phyloP scores from a whole-genome alignment of 495 filamentous ascomycete genomes.

The Penicillium cataractarum region DNA sequence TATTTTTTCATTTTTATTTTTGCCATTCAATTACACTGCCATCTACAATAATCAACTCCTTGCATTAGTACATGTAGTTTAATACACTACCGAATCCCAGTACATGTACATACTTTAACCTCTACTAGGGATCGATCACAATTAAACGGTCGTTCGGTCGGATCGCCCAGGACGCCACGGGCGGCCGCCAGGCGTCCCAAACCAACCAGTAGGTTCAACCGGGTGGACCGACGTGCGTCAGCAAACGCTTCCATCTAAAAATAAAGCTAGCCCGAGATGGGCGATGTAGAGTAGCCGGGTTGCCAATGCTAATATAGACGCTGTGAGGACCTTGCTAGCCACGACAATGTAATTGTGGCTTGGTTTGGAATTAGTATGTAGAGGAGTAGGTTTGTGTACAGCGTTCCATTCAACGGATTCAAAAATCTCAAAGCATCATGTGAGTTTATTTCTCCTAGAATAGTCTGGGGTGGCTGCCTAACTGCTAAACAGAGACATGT shows the following conservation, averaged over 20 bases:
- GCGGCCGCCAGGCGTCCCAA: neutral
- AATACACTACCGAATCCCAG: too few species aligned
- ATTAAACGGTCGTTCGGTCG: neutral
- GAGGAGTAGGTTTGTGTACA: too few species aligned
- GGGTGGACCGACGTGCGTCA: constrained; percentile 29
- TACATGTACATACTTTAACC: neutral
- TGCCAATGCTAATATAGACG: too few species aligned
- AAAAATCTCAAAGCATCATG: too few species aligned
- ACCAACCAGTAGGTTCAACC: neutral
- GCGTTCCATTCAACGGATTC: too few species aligned
- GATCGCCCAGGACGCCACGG: constrained; percentile 12
- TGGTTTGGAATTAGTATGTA: neutral
- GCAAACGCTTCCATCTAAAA: constrained; percentile 24
- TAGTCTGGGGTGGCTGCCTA: neutral
- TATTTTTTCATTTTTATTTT: neutral
- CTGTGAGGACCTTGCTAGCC: too few species aligned
- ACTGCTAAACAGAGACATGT: neutral
- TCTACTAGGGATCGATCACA: neutral
- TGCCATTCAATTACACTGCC: too few species aligned
- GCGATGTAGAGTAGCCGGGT: too few species aligned
- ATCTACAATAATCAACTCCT: too few species aligned
- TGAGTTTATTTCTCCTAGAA: too few species aligned
- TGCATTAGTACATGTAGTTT: too few species aligned
- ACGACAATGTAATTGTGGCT: neutral
- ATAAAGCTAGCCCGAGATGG: constrained; percentile 13